Evolutionary conservation across 2,329 filamentous ascomycete genomes (phyloP), one percentile per base, ranked within the genome.

Genomic region (Eutypella sp.): DNA sequence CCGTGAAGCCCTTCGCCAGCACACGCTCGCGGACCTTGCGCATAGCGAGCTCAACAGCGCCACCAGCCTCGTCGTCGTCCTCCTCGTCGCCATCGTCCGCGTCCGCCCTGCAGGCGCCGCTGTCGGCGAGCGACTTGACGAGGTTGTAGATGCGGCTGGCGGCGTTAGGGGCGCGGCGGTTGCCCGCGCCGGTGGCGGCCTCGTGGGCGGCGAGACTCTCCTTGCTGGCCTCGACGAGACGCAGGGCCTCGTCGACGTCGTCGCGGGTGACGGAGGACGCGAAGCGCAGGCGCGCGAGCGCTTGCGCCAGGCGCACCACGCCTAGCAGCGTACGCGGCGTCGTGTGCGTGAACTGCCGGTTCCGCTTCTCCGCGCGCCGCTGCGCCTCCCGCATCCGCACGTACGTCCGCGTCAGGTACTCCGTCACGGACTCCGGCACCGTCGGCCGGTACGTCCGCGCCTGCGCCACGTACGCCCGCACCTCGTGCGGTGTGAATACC

Each of bases 321-420:
- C 92, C 93, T 4, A 99, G 82, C 13, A 99, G 78, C 1, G 93
- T 97, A 76, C 93, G 88, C 1, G 92, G 87, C 2, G 91, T 95
- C 16, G 91, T 95, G 70, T 99, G 89, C 2, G 89, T 87, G 66
- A 97, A 97, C 57, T 92, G 89, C 68, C 91, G 89, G 71, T 92
- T 92, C 62, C 82, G 84, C 66, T 85, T 87, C 71, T 97, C 93
- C 51, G 95, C 91, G 47, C 87, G 84, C 67, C 92, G 90, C 67
- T 96, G 90, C 61, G 91, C 82, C 60, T 95, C 89, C 44, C 93
- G 86, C 76, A 99, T 85, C 50, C 89, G 87, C 25, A 99, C 93
- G 63, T 99, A 99, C 0, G 92, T 95, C 64, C 92, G 93, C 45
- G 95, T 87, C 75, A 99, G 89, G 73, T 99, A 99, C 64, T 99